Evolutionary conservation across 306 rosid genomes (phyloP), one percentile per base, ranked within the genome.

Genomic region (Begonia loranthoides): DNA sequence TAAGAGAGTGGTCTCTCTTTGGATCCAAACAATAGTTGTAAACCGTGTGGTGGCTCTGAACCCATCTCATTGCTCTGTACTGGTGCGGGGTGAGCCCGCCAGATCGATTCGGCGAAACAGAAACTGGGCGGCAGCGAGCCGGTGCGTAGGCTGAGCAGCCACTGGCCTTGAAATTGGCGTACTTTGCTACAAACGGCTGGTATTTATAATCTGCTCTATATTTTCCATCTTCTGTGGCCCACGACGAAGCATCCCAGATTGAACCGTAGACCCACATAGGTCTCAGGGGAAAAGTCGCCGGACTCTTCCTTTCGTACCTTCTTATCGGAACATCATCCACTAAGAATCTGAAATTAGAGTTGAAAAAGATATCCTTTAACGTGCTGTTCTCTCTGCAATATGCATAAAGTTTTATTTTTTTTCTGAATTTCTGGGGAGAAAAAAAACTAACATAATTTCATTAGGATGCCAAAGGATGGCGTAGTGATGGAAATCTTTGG

Each of bases 211-310:
- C 81, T 45, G 81, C 85, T 68, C 69, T 78, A 60, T 78, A 78
- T 19, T 79, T 79, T 7, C 85, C 85, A 74, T 79, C 81, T n/a
- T 43, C 47, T 10, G 47, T 43, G 13, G 47, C 47, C 47, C 47
- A 43, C 13, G 47, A 43, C 47, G 85, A 79, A 1, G 85, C 85
- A 52, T 79, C 85, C 81, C 85, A 79, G 59, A 79, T 79, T 24
- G 85, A 79, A 43, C 85, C 85, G 59, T 79, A 74, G 4, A 79
- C 45, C 85, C 85, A 79, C 81, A 79, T 74, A 56, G 85, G 85
- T 22, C 85, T 59, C 2, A 71, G 65, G 17, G 85, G 85, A 71
- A 71, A 78, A 39, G 81, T 71, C 12, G 56, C 60, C 33, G 3
- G 69, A 63, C 78, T 78, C 62, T 74, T 78, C 45, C 68, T 71